Base-by-base conservation (phyloP, 2,329 filamentous ascomycete species). In the Aspergillus tamarii region DNA sequence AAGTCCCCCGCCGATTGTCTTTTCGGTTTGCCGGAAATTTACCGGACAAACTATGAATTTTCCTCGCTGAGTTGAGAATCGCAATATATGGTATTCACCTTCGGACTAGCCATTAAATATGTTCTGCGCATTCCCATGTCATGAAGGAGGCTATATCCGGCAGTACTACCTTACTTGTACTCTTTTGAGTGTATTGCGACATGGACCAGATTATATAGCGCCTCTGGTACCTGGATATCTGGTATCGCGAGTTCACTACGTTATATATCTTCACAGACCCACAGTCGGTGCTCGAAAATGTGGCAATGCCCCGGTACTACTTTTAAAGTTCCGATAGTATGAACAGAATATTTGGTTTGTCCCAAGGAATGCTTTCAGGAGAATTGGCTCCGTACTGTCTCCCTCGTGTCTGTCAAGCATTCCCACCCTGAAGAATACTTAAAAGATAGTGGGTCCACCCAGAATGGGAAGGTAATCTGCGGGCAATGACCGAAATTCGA, bases 381-480 rank as follows among this genome's bases (percentile, higher is more conserved):
- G 43, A 26, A 26, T 26, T 19, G 28, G 8, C 21, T 16, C 45
- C 21, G 6, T 23, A 7, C 1, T 41, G 16, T n/a, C 39, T 41
- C 39, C 8, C 39, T 41, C 39, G 39, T 41, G 39, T 9, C 39
- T 41, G 6, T 48, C 11, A 48, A 23, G 14, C 14, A 16, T 23
- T 26, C 7, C 11, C 45, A 8, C 45, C 10, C 11, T 21, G 21
- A 21, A n/a, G 19, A 21, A 32, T 1, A 34, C 28, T 46, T 46
- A 52, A 30, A 30, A 14, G 14, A 16, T 52, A 21, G 52, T 54
- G 52, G 30, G 30, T 54, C 30, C 30, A 36, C 30, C 52, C 30
- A 34, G n/a, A 36, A 54, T 4, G n/a, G 32, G 52, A 36, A 54
- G 21, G 52, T 54, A 53, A 53, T 53, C n/a, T 54, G 52, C 52